Percentiles rank a stretch among this genome's conserved stretches.
Conservation (phyloP, 305 asterid genomes). For the Petunia hybrid region DNA sequence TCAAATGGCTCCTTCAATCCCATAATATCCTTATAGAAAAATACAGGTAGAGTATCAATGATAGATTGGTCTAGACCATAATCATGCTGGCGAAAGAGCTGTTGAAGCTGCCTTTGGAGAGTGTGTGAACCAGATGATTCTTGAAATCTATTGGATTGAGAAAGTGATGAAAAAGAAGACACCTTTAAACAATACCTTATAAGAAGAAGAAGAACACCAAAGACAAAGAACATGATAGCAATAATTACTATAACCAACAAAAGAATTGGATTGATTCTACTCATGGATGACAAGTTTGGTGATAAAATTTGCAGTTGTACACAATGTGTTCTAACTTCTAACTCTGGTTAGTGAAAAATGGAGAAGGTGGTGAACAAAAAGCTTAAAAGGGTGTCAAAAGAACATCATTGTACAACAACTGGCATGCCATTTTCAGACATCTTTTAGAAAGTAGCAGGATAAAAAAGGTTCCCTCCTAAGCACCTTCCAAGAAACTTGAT, state of each 20-base stretch:
- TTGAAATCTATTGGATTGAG: constrained; percentile 52
- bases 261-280: constrained; percentile 54
- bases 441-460: neutral
- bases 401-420: neutral
- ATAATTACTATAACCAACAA: constrained; percentile 55
- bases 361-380: neutral
- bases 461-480: neutral
- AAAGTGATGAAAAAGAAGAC: constrained; percentile 56
- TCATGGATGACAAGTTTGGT: constrained; percentile 43
- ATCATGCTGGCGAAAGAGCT: constrained; percentile 63
- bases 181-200: constrained; percentile 50
- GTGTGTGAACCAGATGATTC: constrained; percentile 53
- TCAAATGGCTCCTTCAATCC: constrained; percentile 62
- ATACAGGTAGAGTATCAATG: constrained; percentile 57
- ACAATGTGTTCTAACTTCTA: neutral
- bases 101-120: constrained; percentile 61
- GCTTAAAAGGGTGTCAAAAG: constrained; percentile 20
- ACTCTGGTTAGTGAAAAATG: neutral
- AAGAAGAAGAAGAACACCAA: constrained; percentile 60
- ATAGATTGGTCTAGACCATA: constrained; percentile 58
- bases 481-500: constrained; percentile 1
- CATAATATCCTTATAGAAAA: constrained; percentile 50
- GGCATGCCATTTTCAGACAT: neutral
- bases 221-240: constrained; percentile 57
- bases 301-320: neutral